phyloP scores from a whole-genome alignment of 148 eudicot species.

The Amaranthus palmeri region DNA sequence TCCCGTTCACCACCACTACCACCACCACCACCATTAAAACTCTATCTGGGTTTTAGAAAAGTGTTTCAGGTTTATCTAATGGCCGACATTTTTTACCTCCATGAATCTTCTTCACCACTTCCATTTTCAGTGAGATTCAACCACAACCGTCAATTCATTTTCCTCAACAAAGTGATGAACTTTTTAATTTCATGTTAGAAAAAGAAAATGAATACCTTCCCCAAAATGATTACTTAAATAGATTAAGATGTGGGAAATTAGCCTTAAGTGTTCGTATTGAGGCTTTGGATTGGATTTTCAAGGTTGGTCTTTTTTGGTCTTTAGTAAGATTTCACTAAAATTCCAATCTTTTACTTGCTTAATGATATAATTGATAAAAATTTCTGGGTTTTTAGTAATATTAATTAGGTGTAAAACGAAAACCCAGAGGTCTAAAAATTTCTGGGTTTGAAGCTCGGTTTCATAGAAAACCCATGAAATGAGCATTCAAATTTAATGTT shows the following conservation, averaged over 20 bases:
- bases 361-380: too few relatives aligned
- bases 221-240: constrained; percentile 53
- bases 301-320: constrained; percentile 42
- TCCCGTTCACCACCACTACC: too few relatives aligned
- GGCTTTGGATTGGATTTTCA: constrained; percentile 82
- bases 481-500: too few relatives aligned
- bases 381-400: too few relatives aligned
- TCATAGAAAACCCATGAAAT: too few relatives aligned
- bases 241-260: constrained; percentile 53
- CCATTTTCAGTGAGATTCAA: too few relatives aligned
- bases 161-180: constrained; percentile 46
- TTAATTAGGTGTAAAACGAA: too few relatives aligned
- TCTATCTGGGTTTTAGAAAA: constrained; percentile 16
- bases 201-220: constrained; percentile 54
- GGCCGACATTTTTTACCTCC: constrained; percentile 44
- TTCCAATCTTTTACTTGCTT: background rate
- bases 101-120: constrained; percentile 32
- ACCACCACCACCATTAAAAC: too few relatives aligned
- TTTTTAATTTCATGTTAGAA: constrained; percentile 43
- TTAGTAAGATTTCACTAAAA: too few relatives aligned
- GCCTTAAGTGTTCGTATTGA: constrained; percentile 50
- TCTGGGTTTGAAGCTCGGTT: too few relatives aligned
- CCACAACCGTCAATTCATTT: constrained; percentile 33
- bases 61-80: constrained; percentile 26
- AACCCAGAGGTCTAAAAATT: too few relatives aligned